phyloP scores from a whole-genome alignment of 2,329 filamentous ascomycete species.

The Exophiala oligosperma region DNA sequence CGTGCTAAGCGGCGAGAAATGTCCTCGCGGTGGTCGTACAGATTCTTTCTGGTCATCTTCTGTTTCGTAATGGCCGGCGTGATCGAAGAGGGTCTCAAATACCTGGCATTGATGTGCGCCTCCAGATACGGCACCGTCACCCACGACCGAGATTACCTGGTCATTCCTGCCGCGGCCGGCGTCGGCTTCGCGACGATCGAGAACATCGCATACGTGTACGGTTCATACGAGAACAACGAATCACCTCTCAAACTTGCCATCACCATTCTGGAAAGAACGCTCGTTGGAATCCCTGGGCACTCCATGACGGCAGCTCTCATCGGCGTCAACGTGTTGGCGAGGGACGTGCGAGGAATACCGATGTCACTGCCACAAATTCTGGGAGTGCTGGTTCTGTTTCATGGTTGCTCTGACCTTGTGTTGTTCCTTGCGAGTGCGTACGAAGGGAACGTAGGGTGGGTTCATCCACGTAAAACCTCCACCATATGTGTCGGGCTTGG shows the following conservation, averaged over 20 bases:
- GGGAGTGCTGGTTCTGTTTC: conserved; percentile 21
- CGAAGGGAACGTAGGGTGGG: conserved; percentile 29
- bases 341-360: conserved; percentile 15
- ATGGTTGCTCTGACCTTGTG: conserved; percentile 22
- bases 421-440: conserved; percentile 25
- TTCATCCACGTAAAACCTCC: conserved; percentile 18
- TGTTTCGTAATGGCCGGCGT: conserved; percentile 18
- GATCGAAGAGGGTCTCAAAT: conserved; percentile 27
- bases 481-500: conserved; percentile 1
- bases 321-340: conserved; percentile 14
- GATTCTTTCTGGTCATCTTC: conserved; percentile 22
- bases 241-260: neutral
- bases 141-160: conserved; percentile 15
- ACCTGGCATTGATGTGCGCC: conserved; percentile 11
- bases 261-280: conserved; percentile 19
- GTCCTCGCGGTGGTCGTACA: conserved; percentile 21
- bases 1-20: conserved; percentile 2
- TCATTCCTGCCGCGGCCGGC: conserved; percentile 15
- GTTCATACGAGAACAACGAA: conserved; percentile 2
- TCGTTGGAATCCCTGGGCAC: conserved; percentile 22
- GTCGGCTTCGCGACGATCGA: conserved; percentile 28
- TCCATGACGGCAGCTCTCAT: conserved; percentile 21
- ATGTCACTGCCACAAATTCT: conserved; percentile 14
- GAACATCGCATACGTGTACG: conserved; percentile 25
- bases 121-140: neutral